Evolutionary conservation across 495 filamentous ascomycete genomes (phyloP).

Genomic region (Hyaloscypha finlandica): DNA sequence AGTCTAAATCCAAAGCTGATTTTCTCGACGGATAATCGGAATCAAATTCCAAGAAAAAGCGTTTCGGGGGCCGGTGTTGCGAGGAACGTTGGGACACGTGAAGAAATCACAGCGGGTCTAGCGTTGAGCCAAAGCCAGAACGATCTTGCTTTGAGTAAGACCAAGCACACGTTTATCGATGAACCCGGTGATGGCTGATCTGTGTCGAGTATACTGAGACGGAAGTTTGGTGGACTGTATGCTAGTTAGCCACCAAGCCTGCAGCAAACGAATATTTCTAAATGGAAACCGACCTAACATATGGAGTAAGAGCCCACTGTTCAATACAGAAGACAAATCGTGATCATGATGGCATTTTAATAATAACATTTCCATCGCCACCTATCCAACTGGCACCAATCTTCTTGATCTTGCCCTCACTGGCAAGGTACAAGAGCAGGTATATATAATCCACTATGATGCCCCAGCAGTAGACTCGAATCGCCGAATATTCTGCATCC

Average conservation of each 20-base stretch:
- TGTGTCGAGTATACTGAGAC: neutral
- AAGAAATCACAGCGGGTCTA: neutral
- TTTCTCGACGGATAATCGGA: neutral
- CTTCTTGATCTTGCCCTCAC: conserved; percentile 53
- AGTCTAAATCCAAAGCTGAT: neutral
- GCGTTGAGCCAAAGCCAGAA: neutral
- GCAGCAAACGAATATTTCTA: neutral
- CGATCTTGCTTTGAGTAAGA: neutral
- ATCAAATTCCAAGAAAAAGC: neutral
- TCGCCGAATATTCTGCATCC: conserved; percentile 35
- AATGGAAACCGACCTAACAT: neutral
- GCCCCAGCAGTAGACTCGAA: conserved; percentile 70
- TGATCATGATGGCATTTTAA: conserved; percentile 38
- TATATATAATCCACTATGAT: conserved; percentile 62
- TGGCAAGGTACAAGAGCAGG: conserved; percentile 64
- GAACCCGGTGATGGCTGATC: neutral
- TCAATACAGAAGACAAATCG: neutral
- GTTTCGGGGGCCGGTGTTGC: neutral
- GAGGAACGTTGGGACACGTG: neutral
- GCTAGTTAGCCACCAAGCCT: neutral
- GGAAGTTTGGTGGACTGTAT: neutral
- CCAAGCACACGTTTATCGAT: neutral
- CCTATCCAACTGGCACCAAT: conserved; percentile 62
- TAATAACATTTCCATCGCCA: conserved; percentile 49
- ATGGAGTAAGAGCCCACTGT: too few relatives aligned